Evolutionary conservation across 371 early-diverging fungal genomes (phyloP).

Genomic region (Polyrhizophydium stewartii): DNA sequence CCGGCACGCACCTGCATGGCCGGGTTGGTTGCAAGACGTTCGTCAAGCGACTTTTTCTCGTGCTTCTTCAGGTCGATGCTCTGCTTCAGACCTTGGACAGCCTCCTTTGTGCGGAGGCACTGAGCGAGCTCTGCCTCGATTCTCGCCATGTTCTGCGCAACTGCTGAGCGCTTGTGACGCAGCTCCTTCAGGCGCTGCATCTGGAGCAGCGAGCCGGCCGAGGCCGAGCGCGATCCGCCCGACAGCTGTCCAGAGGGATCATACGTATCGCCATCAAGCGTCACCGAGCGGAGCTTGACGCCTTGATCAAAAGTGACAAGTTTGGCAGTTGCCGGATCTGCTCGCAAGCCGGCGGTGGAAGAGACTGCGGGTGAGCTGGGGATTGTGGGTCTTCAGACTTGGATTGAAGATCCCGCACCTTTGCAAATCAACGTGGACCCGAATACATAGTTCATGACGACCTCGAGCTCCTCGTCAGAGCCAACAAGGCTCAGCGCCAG

Average conservation of each 20-base stretch:
- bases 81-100: constrained; percentile 12
- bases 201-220: constrained; percentile 70
- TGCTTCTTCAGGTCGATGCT: constrained; percentile 67
- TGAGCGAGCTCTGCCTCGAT: constrained; percentile 13
- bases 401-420: constrained; percentile 23
- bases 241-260: constrained; percentile 97
- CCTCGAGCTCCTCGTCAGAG: constrained; percentile 68
- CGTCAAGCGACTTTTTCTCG: constrained; percentile 64
- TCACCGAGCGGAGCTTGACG: constrained; percentile 84
- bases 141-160: background rate
- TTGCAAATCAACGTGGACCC: constrained; percentile 89
- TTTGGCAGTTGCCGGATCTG: constrained; percentile 82
- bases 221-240: constrained; percentile 87
- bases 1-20: constrained; percentile 48
- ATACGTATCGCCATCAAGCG: constrained; percentile 98
- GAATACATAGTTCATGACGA: constrained; percentile 96
- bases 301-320: constrained; percentile 80
- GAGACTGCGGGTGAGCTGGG: background rate
- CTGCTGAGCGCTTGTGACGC: constrained; percentile 8
- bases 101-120: constrained; percentile 5
- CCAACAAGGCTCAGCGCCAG: constrained; percentile 80
- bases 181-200: constrained; percentile 59
- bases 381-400: background rate
- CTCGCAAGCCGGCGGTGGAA: background rate
- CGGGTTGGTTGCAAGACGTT: constrained; percentile 65